A percentile compares a stretch with the other conserved stretches of the same genome.
These are phyloP conservation scores for Fragilariopsis cylindrus DNA, from an alignment of 108 stramenopile species.

Conservation along the genomic window DNA sequence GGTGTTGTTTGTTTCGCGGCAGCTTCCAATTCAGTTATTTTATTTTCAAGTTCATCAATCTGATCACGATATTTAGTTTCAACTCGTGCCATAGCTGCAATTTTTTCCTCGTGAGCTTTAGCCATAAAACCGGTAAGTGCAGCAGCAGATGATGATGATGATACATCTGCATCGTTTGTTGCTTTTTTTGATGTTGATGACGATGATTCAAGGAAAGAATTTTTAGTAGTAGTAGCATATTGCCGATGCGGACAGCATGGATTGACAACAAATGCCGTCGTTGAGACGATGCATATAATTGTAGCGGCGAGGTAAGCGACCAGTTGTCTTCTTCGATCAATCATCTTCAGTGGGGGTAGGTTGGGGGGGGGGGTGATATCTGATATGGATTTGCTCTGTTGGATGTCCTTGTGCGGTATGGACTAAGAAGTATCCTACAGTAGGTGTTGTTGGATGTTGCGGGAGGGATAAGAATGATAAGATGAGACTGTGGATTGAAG, in stretches of 20 bases:
- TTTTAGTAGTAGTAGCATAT: too few species aligned
- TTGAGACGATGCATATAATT: background rate
- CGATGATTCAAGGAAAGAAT: background rate
- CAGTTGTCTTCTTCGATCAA: too few species aligned
- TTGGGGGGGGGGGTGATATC: too few species aligned
- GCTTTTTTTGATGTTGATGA: background rate
- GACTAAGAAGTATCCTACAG: too few species aligned
- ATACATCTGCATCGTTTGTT: background rate
- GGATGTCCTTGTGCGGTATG: too few species aligned
- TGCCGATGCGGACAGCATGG: background rate
- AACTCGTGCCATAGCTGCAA: conserved; percentile 53
- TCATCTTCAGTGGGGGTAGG: too few species aligned
- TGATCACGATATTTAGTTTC: conserved; percentile 54
- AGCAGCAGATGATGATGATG: conserved; percentile 8
- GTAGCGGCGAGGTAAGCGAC: too few species aligned
- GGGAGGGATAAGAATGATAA: too few species aligned
- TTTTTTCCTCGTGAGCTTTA: conserved; percentile 72
- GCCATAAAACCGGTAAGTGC: conserved; percentile 70
- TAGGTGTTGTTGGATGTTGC: too few species aligned
- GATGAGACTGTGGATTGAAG: too few species aligned
- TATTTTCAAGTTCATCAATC: conserved; percentile 46
- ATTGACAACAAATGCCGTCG: background rate
- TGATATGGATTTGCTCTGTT: too few species aligned
- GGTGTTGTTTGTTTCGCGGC: conserved; percentile 17
- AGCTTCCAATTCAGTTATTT: conserved; percentile 48